Evolutionary conservation across 768 basidiomycete species (phyloP).

Genomic region (Strobilomyces echinocephalus): DNA sequence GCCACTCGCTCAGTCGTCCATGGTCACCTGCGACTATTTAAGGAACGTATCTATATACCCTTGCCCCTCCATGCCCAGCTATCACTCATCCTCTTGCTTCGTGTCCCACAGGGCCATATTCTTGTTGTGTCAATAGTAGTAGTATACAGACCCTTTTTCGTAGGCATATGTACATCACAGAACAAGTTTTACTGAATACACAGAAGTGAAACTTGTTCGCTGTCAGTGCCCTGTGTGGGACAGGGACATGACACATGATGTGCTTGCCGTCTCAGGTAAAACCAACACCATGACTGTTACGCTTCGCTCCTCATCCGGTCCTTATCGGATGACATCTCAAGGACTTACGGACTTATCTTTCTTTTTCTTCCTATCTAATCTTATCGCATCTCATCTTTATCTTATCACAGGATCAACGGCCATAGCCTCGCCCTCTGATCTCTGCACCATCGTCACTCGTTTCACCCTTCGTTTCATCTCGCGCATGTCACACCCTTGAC

Average conservation of each 20-base stretch:
- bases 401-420: too few species aligned
- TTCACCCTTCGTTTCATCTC: too few species aligned
- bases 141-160: constrained; percentile 28
- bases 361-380: too few species aligned
- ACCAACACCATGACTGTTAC: too few species aligned
- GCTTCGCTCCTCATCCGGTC: too few species aligned
- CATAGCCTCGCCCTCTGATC: too few species aligned
- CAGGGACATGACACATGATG: constrained; percentile 1
- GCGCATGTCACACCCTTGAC: too few species aligned
- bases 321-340: too few species aligned
- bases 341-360: too few species aligned
- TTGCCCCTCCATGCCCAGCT: constrained; percentile 8
- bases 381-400: too few species aligned
- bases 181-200: constrained; percentile 29
- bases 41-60: constrained; percentile 35
- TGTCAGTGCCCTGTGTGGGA: too few species aligned
- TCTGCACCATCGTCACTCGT: too few species aligned
- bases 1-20: constrained; percentile 6
- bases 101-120: constrained; percentile 28
- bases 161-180: constrained; percentile 35
- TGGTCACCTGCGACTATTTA: constrained; percentile 26
- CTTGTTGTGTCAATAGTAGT: constrained; percentile 37
- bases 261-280: constrained; percentile 1
- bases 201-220: not conserved
- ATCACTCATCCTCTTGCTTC: constrained; percentile 16